These are phyloP conservation scores for Gossypioides kirkii DNA, from an alignment of 345 rosid genomes.

Conservation along the genomic window DNA sequence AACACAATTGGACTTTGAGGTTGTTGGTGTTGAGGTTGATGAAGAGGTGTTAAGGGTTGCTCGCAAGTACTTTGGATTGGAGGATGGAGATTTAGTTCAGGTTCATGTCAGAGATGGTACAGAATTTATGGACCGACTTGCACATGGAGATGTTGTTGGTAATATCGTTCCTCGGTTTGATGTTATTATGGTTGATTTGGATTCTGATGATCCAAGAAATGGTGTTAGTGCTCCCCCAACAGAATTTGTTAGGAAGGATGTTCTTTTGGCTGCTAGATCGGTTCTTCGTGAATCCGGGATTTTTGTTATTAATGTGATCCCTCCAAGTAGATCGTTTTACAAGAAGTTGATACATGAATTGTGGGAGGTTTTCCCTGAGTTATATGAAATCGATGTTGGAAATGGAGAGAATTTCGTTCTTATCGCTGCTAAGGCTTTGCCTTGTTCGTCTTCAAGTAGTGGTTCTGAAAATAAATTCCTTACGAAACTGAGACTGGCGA, in stretches of 20 bases:
- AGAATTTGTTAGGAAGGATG: slow-evolving; percentile 42
- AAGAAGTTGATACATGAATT: slow-evolving; percentile 32
- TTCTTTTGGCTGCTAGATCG: slow-evolving; percentile 46
- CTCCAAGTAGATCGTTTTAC: slow-evolving; percentile 40
- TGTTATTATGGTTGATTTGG: slow-evolving; percentile 78
- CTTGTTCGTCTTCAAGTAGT: not conserved
- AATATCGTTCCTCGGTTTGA: not conserved
- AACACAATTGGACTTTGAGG: slow-evolving; percentile 49
- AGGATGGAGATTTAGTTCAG: slow-evolving; percentile 30
- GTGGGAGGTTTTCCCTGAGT: slow-evolving; percentile 40
- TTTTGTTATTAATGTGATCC: slow-evolving; percentile 61
- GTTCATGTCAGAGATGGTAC: slow-evolving; percentile 52
- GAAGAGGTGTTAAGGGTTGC: slow-evolving; percentile 59
- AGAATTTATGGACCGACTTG: slow-evolving; percentile 40
- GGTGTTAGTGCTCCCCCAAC: slow-evolving; percentile 69
- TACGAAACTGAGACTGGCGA: slow-evolving; percentile 23
- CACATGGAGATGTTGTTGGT: slow-evolving; percentile 8
- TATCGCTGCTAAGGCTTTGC: not conserved
- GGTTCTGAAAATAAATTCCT: slow-evolving; percentile 29
- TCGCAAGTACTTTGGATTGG: slow-evolving; percentile 56
- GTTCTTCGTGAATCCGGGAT: slow-evolving; percentile 31
- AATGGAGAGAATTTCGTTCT: not conserved
- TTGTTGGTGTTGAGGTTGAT: slow-evolving; percentile 69
- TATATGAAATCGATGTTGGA: slow-evolving; percentile 49
- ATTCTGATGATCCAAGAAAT: slow-evolving; percentile 42